Evolutionary conservation across 768 basidiomycete species (phyloP).

Genomic region (Auriculariales sp.): DNA sequence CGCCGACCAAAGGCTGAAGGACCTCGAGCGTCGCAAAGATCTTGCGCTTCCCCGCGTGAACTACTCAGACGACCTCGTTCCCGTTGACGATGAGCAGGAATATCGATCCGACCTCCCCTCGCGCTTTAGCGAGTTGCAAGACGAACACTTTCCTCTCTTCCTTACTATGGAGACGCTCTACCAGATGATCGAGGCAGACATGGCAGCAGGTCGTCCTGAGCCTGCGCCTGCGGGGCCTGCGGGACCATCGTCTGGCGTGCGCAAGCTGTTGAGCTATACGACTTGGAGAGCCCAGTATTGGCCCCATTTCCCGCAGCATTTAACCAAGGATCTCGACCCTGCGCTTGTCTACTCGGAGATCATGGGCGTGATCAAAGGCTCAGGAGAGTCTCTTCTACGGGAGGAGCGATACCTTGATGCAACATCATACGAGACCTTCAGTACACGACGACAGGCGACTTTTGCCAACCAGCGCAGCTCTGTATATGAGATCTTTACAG

Average conservation of each 20-base stretch:
- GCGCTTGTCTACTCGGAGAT: slow-evolving; percentile 50
- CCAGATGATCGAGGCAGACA: slow-evolving; percentile 33
- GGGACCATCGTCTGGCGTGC: too few species aligned
- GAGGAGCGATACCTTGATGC: slow-evolving; percentile 26
- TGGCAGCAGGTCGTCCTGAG: too few species aligned
- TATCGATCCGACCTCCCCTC: slow-evolving; percentile 32
- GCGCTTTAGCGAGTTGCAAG: slow-evolving; percentile 39
- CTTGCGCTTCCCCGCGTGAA: slow-evolving; percentile 1
- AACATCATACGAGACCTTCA: slow-evolving; percentile 30
- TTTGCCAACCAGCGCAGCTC: slow-evolving; percentile 34
- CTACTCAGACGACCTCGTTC: slow-evolving; percentile 17
- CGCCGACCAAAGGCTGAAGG: slow-evolving; percentile 20
- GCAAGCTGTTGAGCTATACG: too few species aligned
- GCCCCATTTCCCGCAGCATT: slow-evolving; percentile 37
- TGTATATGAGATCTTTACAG: slow-evolving; percentile 39
- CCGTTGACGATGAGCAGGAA: slow-evolving; percentile 28
- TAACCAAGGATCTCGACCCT: slow-evolving; percentile 42
- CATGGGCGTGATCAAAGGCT: slow-evolving; percentile 58
- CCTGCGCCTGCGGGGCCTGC: too few species aligned
- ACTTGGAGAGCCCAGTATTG: slow-evolving; percentile 40
- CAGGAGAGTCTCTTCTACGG: slow-evolving; percentile 31
- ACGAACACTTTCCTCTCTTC: slow-evolving; percentile 56
- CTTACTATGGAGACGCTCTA: slow-evolving; percentile 46
- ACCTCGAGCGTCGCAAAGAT: slow-evolving; percentile 15
- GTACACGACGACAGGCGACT: slow-evolving; percentile 35